Evolutionary conservation across 2,329 filamentous ascomycete species (phyloP), one percentile per base, ranked within the genome.

Genomic region (Ramularia endophylla): DNA sequence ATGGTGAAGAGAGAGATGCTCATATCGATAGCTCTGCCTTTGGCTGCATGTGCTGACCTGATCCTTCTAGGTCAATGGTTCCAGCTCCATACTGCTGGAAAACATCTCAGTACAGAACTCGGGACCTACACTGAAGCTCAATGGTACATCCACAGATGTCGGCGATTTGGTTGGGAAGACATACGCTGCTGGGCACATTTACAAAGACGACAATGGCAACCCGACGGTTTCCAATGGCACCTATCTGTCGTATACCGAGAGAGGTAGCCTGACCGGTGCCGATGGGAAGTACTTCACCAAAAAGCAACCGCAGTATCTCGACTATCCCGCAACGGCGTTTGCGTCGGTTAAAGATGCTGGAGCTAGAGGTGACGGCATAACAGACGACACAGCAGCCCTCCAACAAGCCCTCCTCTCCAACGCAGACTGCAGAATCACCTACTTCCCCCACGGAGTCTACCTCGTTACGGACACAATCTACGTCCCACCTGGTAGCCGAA

Each of bases 261-360:
- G 52, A 19, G 52, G 52, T 5, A 51, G 45, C 16, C 27, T 56
- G 22, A 46, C 41, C 1, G 50, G 29, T 12, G 27, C 36, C 6
- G 35, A 59, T 20, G 62, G 60, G 3, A 64, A 61, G 13, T 74
- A 68, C 44, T 66, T 70, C 36, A 66, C 61, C 11, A 60, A 62
- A 39, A 45, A 57, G 5, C 57, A 63, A 3, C 71, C 67, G 8
- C 70, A 66, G 34, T 74, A 73, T 38, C 55, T 60, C 3, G 57
- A 68, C 27, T 69, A 68, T 44, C 57, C 59, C 6, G 53, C 60
- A 6, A 56, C 60, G 22, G 62, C 70, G 36, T 59, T 74, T 27
- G 56, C 73, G 25, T 74, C 71, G 40, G 59, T 74, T 34, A 74
- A 71, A 50, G 60, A 60, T 11, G 69, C 71, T 20, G 48, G 55